Evolutionary conservation across 2,329 filamentous ascomycete genomes (phyloP), one percentile per base, ranked within the genome.

Genomic region (Acrodontium crateriforme): DNA sequence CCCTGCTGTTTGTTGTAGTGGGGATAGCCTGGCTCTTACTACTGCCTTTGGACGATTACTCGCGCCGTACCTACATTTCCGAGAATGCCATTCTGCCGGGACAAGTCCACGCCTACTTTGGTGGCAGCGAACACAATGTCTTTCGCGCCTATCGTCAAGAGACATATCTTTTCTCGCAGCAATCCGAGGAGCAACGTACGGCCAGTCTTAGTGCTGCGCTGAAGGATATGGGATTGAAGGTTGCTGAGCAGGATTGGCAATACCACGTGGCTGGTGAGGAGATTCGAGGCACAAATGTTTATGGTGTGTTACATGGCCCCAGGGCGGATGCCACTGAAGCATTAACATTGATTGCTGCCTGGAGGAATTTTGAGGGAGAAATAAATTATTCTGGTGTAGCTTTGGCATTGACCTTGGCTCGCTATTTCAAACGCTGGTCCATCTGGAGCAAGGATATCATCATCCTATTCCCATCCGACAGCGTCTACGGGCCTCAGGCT

Each of bases 401-500:
- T 6, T 67, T 98, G 17, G 76, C 84, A 2, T 60, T 98, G 45
- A 85, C 87, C 1, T 58, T 98, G 41, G 81, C 83, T 16, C 73
- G 89, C 40, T 98, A 98, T 57, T 95, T 98, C 60, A 93, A 91
- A 56, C 73, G 80, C 42, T 98, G 89, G 89, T 94, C 84, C 29
- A 67, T 98, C 16, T 98, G 89, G 89, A 94, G 85, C 34, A 98
- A 98, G 56, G 89, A 98, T 53, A 93, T 98, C 41, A 87, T 98
- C 33, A 74, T 98, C 42, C 59, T 98, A 5, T 69, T 98, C 25
- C 76, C 89, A 0, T 77, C 81, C 0, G 89, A 98, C 55, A 92
- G 83, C 53, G 78, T 76, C 34, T 78, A 81, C 8, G 89, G 87
- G 1, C 82, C 84, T 1, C 85, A 95, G 52, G 89, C 89, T 14